phyloP scores from a whole-genome alignment of 768 basidiomycete species.

The Boletus sensibilis region DNA sequence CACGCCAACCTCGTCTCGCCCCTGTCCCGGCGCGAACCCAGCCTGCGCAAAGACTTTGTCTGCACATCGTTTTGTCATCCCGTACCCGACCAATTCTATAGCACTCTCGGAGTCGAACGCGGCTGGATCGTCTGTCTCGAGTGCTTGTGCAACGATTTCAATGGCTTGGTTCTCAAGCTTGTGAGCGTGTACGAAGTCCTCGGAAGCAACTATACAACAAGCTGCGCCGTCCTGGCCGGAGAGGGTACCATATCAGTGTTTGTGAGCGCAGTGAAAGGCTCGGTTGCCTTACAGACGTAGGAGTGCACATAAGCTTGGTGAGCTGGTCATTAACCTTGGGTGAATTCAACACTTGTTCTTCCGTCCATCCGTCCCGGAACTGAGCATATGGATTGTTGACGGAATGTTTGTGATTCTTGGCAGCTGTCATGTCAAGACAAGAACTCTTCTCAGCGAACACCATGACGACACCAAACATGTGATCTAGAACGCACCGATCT shows the following conservation, averaged over 20 bases:
- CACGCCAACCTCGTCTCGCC: slow-evolving; percentile 72
- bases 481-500: slow-evolving; percentile 55
- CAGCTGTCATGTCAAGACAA: slow-evolving; percentile 40
- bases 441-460: neutral
- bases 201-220: slow-evolving; percentile 73
- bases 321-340: slow-evolving; percentile 66
- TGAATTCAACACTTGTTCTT: slow-evolving; percentile 63
- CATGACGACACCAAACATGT: neutral
- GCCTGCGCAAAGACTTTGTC: slow-evolving; percentile 68
- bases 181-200: slow-evolving; percentile 70
- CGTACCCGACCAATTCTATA: slow-evolving; percentile 74
- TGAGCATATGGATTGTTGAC: slow-evolving; percentile 81
- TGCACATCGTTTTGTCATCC: slow-evolving; percentile 67
- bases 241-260: neutral
- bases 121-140: slow-evolving; percentile 61
- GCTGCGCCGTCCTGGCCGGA: slow-evolving; percentile 63
- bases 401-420: slow-evolving; percentile 80
- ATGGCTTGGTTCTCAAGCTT: slow-evolving; percentile 81
- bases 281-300: slow-evolving; percentile 60
- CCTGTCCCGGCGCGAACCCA: slow-evolving; percentile 59
- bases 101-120: slow-evolving; percentile 65
- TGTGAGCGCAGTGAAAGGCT: neutral
- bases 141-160: slow-evolving; percentile 64
- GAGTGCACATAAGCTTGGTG: slow-evolving; percentile 82
- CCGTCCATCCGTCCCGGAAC: slow-evolving; percentile 73